Base-by-base conservation (phyloP, 2,329 filamentous ascomycete genomes). In the Clonostachys rosea region DNA sequence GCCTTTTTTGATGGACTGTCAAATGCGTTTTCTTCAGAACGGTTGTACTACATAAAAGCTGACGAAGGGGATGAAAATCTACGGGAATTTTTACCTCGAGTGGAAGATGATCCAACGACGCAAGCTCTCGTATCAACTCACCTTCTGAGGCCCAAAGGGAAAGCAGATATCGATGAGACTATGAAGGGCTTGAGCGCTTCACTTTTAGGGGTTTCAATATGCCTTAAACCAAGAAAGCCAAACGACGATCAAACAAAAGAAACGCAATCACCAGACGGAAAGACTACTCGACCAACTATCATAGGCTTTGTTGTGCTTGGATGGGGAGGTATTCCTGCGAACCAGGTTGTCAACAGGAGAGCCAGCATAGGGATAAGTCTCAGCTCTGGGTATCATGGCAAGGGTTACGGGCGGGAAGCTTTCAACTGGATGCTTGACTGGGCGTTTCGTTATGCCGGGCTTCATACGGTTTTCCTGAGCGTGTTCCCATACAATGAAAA, bases 401-500 rank as follows among this genome's bases (percentile, higher is more conserved):
- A 60, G 37, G 70, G 74, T 0, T 76, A 75, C 50, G 73, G 74
- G 6, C 54, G 54, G 17, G 73, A 76, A 53, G 68, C 70, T 5
- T 68, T 77, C 47, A 56, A 59, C 33, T 78, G 71, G 73, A 65
- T 59, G 7, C 52, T 75, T 14, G 62, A 70, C 42, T 76, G 71
- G 64, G 67, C 67, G 1, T 78, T 77, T 52, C 51, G 51, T 33
- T 59, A 62, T 33, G 70, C 61, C 5, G 68, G 67, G 9, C 51
- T 76, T 59, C 73, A 76, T 50, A 59, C 66, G 9, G 64, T 77
- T 30, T 58, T 57, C 34, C 62, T 77, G 14, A 53, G 56, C 9
- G 65, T 63, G 6, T 67, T 70, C 40, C 65, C 56, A n/a, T 76
- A 62, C 54, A 77, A 76, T 49, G 55, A 58, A 35, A 61, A 69